Base-by-base conservation (phyloP, 139 green algal species). In the Chlorella sp. region DNA sequence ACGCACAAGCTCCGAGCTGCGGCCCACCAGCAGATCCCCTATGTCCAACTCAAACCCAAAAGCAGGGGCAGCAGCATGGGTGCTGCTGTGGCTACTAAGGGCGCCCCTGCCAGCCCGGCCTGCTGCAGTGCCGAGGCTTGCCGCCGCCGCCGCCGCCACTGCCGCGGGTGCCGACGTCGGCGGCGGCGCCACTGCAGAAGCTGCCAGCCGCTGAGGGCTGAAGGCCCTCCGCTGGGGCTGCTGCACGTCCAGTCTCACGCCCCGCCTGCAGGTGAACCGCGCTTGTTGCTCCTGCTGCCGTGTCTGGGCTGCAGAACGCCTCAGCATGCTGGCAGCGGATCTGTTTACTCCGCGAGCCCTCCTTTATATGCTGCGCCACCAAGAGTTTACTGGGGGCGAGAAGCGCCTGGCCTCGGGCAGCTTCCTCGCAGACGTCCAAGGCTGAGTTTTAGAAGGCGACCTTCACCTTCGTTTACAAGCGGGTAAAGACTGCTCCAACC, bases 1-100 rank as follows among this genome's bases (percentile, higher is more conserved):
- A 0, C 57, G 57, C 57, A 73, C 64, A 1, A 87, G 39, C 64
- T 61, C n/a, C 2, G 64, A 78, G 22, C 26, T 26, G 36, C 39
- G 19, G 12, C 61, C 37, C 83, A 87, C 83, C 34, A 87, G 36
- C 39, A 79, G 68, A 24, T 87, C 83, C 9, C 68, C 83, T 18
- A 66, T 60, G 14, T 48, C 81, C 12, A 86, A n/a, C 48, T 71
- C 37, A 78, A 78, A 78, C 0, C 32, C 34, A n/a, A 37, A 34
- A 39, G 71, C 32, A 21, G 71, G 32, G 71, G 32, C 32, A 78
- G 71, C 26, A 11, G 68, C 48, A 57, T 5, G 71, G 71, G 32
- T 3, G 71, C 71, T 78, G 30, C 71, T 37, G 57, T 66, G 36
- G 64, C 26, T 60, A 18, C 36, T 24, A 21, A 66, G 36, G 64